Evolutionary conservation across 208 protist genomes (phyloP), one percentile per base, ranked within the genome.

Genomic region (Acanthamoeba quina): DNA sequence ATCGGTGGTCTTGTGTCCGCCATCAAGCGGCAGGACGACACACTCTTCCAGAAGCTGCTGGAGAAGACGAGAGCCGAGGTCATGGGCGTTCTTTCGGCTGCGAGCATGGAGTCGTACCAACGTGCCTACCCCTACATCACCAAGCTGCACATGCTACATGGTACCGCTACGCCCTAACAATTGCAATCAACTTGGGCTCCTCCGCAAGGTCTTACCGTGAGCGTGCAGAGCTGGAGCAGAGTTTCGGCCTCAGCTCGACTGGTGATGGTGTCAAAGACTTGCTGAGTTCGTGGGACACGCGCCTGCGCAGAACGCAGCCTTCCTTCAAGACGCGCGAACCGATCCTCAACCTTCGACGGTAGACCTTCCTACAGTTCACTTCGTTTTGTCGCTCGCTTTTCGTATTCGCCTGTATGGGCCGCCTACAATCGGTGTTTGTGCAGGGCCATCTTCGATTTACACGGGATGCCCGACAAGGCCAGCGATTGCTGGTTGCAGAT

Each of bases 81-180:
- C 34, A 47, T 97, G 60, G 41, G 41, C 49, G 74, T 85, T 5
- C 82, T 98, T 9, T 85, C 95, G 26, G 96, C 97, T n/a, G 96
- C 96, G 24, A 80, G 66, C 37, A 96, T 96, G 64, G 97, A 98
- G 88, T 93, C 94, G 21, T 98, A 98, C 93, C 41, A 95, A 60
- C 72, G 91, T 13, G 89, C 93, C 11, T 98, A 99, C 90, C 95
- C 95, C 0, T 92, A 95, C 49, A 6, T 99, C 0, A 29, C 98
- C 13, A 83, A 97, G 70, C 68, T 97, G 9, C 98, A 99, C 74
- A 97, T 97, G 49, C 92, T 98, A 15, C 11, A 62, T 21, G 98
- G 98, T 34, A 60, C 24, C 34, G 17, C 29, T 82, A 21, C 37
- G 2, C 6, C 26, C 5, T 6, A n/a, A 37, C 31, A 11, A 0